Conservation (phyloP, 108 stramenopile genomes). For the Cyclotella choctawhatcheeana region DNA sequence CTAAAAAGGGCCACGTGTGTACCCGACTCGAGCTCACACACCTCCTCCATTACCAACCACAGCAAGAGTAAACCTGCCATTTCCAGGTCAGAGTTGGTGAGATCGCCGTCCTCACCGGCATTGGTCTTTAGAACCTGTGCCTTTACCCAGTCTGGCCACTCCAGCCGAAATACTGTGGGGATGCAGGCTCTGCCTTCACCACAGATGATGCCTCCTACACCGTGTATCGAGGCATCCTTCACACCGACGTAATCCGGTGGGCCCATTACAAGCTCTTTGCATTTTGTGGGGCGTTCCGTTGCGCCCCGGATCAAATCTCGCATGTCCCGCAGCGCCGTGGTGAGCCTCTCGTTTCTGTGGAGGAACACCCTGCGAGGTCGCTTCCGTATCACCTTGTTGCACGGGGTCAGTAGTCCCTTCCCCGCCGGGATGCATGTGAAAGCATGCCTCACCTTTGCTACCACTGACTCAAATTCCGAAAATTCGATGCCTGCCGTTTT, state of each 20-base stretch:
- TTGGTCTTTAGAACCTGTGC: not conserved
- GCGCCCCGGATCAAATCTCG: not conserved
- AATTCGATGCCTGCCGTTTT: not conserved
- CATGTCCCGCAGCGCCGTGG: not conserved
- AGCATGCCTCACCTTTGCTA: not conserved
- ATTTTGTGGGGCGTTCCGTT: not conserved
- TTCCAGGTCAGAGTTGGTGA: constrained; percentile 14
- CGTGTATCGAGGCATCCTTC: constrained; percentile 27
- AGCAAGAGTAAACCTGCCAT: not conserved
- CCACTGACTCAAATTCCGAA: not conserved
- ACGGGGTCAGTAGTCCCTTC: not conserved
- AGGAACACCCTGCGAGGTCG: not conserved
- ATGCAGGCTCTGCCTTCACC: not conserved
- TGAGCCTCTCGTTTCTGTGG: not conserved
- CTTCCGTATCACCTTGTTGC: not conserved
- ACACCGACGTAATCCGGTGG: constrained; percentile 18
- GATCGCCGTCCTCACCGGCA: not conserved
- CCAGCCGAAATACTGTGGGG: constrained; percentile 1
- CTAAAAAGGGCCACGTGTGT: not conserved
- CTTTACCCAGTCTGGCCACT: not conserved
- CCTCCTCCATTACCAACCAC: not conserved
- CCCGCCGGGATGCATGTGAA: not conserved
- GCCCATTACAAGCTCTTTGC: not conserved
- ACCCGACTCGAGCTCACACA: not conserved
- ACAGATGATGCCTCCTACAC: constrained; percentile 10